These are phyloP conservation scores for Plectranthus barbatus DNA, from an alignment of 257 asterid species.

Conservation along the genomic window DNA sequence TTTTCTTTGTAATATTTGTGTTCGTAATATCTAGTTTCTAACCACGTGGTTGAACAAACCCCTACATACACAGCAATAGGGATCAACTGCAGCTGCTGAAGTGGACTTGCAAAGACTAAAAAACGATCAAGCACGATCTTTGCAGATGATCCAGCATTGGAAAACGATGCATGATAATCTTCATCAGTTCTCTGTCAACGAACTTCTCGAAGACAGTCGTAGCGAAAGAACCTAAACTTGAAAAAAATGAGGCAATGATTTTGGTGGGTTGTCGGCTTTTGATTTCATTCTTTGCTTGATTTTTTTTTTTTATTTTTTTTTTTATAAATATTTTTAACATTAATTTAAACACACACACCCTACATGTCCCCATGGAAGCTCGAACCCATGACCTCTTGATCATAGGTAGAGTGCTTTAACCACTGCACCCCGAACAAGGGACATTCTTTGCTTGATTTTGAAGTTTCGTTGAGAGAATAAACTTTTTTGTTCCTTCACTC, in stretches of 20 bases:
- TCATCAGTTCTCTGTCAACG: constrained; percentile 54
- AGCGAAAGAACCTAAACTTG: constrained; percentile 21
- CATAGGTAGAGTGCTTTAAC: no score
- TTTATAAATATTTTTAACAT: no score
- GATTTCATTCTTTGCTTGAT: background rate
- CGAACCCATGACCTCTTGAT: no score
- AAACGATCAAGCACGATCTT: constrained; percentile 38
- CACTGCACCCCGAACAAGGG: no score
- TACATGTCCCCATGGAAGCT: no score
- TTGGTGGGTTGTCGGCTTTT: background rate
- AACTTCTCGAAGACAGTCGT: constrained; percentile 48
- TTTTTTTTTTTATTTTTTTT: no score
- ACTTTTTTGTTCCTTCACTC: no score
- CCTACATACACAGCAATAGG: constrained; percentile 50
- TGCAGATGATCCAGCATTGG: constrained; percentile 62
- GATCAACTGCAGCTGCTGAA: constrained; percentile 72
- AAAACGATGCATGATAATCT: constrained; percentile 46
- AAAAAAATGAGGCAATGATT: background rate
- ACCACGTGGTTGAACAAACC: no score
- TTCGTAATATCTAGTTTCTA: no score
- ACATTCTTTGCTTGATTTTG: no score
- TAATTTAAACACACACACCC: no score
- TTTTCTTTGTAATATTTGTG: no score
- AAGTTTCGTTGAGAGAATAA: background rate
- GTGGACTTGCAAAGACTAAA: constrained; percentile 66